These are phyloP conservation scores for Teratosphaeria destructans DNA, from an alignment of 2,329 filamentous ascomycete genomes.

Conservation along the genomic window DNA sequence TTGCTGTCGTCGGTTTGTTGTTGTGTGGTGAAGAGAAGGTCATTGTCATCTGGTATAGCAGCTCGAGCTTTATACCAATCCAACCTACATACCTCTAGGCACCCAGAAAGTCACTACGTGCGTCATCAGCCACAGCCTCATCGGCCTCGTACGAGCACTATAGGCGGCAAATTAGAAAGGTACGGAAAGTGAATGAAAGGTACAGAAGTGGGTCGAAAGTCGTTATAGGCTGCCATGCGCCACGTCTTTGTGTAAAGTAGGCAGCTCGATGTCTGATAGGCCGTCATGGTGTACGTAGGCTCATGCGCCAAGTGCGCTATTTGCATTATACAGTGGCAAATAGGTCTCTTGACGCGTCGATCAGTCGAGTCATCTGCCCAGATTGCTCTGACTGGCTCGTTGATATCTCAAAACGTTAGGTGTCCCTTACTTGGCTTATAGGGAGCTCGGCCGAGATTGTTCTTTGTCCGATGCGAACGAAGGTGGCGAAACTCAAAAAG, in stretches of 20 bases:
- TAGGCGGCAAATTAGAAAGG: not conserved
- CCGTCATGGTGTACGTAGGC: not conserved
- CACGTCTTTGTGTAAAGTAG: constrained; percentile 1
- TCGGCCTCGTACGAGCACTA: not conserved
- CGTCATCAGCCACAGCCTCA: constrained; percentile 1
- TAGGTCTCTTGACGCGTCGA: not conserved
- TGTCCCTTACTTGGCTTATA: not conserved
- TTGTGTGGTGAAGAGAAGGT: not conserved
- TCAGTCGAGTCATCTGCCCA: not conserved
- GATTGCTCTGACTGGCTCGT: not conserved
- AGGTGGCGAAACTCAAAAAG: not conserved
- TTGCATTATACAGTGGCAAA: not conserved
- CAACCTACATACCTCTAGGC: constrained; percentile 5
- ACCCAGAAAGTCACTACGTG: not conserved
- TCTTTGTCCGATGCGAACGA: not conserved
- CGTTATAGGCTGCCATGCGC: not conserved
- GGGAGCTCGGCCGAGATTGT: not conserved
- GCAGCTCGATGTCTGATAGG: not conserved
- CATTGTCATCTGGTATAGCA: not conserved
- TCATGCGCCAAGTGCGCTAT: not conserved
- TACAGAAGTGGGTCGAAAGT: constrained; percentile 1
- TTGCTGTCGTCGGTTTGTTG: constrained; percentile 11
- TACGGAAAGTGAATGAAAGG: constrained; percentile 1
- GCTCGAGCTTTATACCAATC: not conserved
- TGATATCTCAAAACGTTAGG: not conserved